Evolutionary conservation across 2,329 filamentous ascomycete genomes (phyloP).

Genomic region (Mariannaea elegans): DNA sequence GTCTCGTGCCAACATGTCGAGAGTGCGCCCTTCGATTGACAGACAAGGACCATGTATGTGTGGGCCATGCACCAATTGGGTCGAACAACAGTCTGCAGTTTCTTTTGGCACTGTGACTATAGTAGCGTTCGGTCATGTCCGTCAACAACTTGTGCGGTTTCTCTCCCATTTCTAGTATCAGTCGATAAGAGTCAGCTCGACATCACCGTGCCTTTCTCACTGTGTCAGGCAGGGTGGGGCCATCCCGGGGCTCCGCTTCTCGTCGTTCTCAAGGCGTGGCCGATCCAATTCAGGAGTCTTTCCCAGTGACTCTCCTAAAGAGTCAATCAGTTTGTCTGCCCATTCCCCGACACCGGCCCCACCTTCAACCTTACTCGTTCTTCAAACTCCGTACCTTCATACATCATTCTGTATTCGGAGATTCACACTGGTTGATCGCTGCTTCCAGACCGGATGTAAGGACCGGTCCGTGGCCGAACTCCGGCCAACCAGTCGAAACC

Average conservation of each 20-base stretch:
- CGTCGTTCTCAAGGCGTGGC: constrained; percentile 41
- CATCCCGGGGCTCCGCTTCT: constrained; percentile 38
- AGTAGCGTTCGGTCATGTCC: neutral
- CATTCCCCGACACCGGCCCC: constrained; percentile 34
- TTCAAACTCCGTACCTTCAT: neutral
- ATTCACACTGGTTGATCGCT: neutral
- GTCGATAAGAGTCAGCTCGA: no score
- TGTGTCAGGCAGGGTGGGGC: constrained; percentile 16
- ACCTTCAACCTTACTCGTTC: neutral
- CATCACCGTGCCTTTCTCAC: constrained; percentile 27
- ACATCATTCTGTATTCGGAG: neutral
- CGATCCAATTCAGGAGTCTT: neutral
- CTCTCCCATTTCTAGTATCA: no score
- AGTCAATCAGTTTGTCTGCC: no score
- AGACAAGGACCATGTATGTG: constrained; percentile 29
- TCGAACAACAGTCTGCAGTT: constrained; percentile 4
- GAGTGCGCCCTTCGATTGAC: constrained; percentile 43
- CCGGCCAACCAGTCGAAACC: neutral
- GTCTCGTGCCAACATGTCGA: constrained; percentile 39
- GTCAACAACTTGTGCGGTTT: constrained; percentile 1
- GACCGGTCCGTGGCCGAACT: constrained; percentile 20
- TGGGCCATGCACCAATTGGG: constrained; percentile 18
- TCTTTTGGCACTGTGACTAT: constrained; percentile 25
- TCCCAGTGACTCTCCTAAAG: neutral
- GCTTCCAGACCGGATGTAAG: constrained; percentile 4